Conservation (phyloP, 2,329 filamentous ascomycete genomes). For the Aspergillus fischeri region DNA sequence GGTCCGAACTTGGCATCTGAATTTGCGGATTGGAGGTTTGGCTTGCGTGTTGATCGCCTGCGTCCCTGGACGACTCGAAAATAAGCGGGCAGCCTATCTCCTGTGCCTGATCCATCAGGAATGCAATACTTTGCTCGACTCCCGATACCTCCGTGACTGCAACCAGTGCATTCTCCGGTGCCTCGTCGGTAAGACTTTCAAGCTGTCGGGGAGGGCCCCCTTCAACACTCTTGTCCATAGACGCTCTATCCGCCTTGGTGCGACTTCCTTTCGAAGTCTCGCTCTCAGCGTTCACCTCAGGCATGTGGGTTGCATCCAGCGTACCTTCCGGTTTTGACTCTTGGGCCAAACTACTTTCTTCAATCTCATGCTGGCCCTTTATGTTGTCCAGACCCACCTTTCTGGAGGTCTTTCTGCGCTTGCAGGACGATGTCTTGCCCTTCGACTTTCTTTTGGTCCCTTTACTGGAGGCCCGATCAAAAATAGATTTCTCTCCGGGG, state of each 20-base stretch:
- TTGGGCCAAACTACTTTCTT: neutral
- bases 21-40: neutral
- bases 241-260: neutral
- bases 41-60: neutral
- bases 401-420: neutral
- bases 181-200: neutral
- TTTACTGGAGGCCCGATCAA: neutral
- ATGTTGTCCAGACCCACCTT: neutral
- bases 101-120: neutral
- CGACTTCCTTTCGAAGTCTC: neutral
- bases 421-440: conserved; percentile 3
- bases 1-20: neutral
- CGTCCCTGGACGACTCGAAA: neutral
- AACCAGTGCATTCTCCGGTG: neutral
- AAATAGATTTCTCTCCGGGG: conserved; percentile 1
- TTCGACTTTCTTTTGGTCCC: neutral
- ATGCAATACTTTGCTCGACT: neutral
- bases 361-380: neutral
- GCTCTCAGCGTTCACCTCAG: neutral
- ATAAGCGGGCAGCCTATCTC: neutral
- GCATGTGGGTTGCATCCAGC: neutral
- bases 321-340: neutral
- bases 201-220: neutral
- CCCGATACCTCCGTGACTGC: neutral
- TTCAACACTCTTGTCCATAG: neutral